Conservation (phyloP, 139 green algal species). For the Nannochloris sp. region DNA sequence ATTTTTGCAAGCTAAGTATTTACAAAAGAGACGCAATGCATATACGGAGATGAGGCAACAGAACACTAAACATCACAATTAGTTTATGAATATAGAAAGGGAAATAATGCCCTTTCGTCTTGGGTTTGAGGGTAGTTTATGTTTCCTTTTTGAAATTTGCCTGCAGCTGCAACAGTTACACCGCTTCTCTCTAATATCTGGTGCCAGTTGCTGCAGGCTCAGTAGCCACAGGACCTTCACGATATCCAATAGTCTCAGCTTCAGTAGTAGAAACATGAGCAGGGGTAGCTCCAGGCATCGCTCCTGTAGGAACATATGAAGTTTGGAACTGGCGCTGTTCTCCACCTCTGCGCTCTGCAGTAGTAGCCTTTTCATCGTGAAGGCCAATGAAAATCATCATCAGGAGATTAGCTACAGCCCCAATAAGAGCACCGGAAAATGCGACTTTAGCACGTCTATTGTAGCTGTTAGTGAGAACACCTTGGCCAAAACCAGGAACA, state of each 20-base stretch:
- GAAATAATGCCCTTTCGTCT: background rate
- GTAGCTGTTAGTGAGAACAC: background rate
- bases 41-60: too few species aligned
- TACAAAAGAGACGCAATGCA: too few species aligned
- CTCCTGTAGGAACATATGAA: background rate
- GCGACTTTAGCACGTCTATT: background rate
- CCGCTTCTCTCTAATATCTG: too few species aligned
- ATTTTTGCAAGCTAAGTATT: too few species aligned
- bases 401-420: conserved; percentile 4
- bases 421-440: conserved; percentile 6
- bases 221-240: background rate
- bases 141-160: too few species aligned
- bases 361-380: conserved; percentile 3
- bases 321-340: background rate
- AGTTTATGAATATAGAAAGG: background rate
- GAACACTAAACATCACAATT: too few species aligned
- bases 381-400: conserved; percentile 11
- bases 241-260: background rate
- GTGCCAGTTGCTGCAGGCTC: background rate
- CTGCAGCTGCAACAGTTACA: too few species aligned
- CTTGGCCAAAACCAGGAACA: background rate
- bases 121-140: background rate
- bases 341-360: background rate
- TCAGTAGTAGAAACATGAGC: background rate
- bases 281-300: background rate